phyloP scores from a whole-genome alignment of 225 moss, liverwort and hornwort species.

The Thuidium tamariscinum region DNA sequence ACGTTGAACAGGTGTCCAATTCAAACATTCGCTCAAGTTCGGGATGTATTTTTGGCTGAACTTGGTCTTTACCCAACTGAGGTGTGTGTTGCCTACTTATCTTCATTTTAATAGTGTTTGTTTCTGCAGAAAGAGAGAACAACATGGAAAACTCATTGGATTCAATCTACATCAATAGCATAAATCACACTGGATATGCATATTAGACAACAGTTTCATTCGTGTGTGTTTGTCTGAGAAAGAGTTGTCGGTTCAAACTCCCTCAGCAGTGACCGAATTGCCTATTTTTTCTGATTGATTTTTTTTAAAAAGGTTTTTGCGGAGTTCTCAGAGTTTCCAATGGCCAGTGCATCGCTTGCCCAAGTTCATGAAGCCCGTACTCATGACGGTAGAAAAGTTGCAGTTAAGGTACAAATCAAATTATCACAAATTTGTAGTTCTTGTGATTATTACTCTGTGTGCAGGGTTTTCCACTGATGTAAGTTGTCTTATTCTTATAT shows the following conservation, averaged over 20 bases:
- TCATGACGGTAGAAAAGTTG: slow-evolving; percentile 51
- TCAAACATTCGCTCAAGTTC: slow-evolving; percentile 57
- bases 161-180: not conserved
- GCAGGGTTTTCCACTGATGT: not conserved
- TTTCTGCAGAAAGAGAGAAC: not conserved
- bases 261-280: not conserved
- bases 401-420: slow-evolving; percentile 47
- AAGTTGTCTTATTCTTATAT: not conserved
- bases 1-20: slow-evolving; percentile 65
- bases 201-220: not conserved
- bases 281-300: not conserved
- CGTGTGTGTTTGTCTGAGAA: not conserved
- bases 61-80: slow-evolving; percentile 56
- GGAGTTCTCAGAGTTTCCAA: slow-evolving; percentile 60
- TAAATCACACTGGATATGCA: not conserved
- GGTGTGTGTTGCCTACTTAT: slow-evolving; percentile 3
- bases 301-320: slow-evolving; percentile 25
- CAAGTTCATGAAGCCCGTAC: slow-evolving; percentile 64
- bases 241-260: not conserved
- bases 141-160: not conserved
- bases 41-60: slow-evolving; percentile 55
- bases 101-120: not conserved
- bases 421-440: not conserved
- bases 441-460: not conserved
- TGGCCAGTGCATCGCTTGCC: slow-evolving; percentile 79